Evolutionary conservation across 345 rosid species (phyloP).

Genomic region (Lepidium africanum): DNA sequence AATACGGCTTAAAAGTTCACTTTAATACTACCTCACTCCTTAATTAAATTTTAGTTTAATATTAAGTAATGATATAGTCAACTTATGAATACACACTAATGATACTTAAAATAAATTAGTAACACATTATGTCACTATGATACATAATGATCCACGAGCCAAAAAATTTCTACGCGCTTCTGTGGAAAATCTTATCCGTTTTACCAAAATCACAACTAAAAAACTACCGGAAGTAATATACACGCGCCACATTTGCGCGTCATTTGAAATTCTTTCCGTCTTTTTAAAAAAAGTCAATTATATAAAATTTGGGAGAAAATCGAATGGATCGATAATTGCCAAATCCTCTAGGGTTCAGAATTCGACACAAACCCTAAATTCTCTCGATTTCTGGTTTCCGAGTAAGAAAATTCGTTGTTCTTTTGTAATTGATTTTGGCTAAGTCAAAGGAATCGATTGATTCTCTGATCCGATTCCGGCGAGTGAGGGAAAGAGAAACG

Average conservation of each 20-base stretch:
- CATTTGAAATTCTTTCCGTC: background rate
- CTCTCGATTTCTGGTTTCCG: background rate
- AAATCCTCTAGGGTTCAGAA: background rate
- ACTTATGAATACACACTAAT: background rate
- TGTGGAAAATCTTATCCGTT: background rate
- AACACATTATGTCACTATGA: background rate
- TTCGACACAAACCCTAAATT: background rate
- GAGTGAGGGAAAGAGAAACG: background rate
- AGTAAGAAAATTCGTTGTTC: background rate
- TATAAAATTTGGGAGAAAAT: background rate
- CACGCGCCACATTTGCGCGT: background rate
- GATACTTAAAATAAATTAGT: background rate
- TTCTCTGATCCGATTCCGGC: constrained; percentile 27
- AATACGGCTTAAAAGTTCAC: too few species aligned
- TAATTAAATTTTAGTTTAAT: background rate
- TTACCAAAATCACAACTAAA: background rate
- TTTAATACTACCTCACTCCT: background rate
- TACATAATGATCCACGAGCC: background rate
- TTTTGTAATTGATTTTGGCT: background rate
- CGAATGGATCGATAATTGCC: background rate
- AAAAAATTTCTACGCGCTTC: constrained; percentile 8
- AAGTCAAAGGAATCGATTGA: constrained; percentile 14
- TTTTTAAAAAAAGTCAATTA: background rate
- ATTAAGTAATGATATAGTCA: background rate
- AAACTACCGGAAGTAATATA: background rate